Percentiles rank a stretch among this genome's conserved stretches.
phyloP scores from a whole-genome alignment of 2,329 filamentous ascomycete genomes.

The Fusarium sulawesiense region DNA sequence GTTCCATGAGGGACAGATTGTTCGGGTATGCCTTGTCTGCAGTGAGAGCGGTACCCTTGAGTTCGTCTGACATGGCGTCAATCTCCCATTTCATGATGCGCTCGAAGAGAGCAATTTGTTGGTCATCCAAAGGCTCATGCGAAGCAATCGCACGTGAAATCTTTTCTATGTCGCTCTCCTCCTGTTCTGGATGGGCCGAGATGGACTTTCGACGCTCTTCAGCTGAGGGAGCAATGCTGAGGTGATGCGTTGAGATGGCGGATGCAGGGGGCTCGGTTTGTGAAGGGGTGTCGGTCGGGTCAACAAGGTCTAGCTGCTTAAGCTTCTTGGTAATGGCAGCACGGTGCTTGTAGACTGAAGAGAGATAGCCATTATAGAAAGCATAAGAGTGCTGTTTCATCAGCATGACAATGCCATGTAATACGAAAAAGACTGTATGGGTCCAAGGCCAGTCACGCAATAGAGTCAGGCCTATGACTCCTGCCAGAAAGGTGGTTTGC shows the following conservation, averaged over 20 bases:
- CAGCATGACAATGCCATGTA: conserved; percentile 79
- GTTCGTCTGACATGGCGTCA: conserved; percentile 71
- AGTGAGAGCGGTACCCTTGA: conserved; percentile 70
- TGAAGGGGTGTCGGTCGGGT: conserved; percentile 58
- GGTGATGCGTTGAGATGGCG: conserved; percentile 59
- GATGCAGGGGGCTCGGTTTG: conserved; percentile 55
- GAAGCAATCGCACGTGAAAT: conserved; percentile 73
- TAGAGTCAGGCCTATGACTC: conserved; percentile 73
- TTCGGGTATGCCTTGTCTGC: conserved; percentile 69
- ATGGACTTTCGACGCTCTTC: conserved; percentile 57
- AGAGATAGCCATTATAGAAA: conserved; percentile 82
- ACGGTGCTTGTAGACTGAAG: conserved; percentile 66
- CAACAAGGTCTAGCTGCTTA: conserved; percentile 66
- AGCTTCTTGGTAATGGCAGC: conserved; percentile 60
- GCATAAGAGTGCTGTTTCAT: conserved; percentile 88
- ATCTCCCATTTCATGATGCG: conserved; percentile 75
- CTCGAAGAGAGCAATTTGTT: conserved; percentile 73
- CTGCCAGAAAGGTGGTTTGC: conserved; percentile 73
- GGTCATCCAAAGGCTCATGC: conserved; percentile 66
- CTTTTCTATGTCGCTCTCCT: conserved; percentile 66
- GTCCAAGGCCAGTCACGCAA: conserved; percentile 85
- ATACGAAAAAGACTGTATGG: conserved; percentile 80
- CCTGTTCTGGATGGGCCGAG: conserved; percentile 48
- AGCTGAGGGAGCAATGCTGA: conserved; percentile 56
- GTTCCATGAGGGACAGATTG: conserved; percentile 73